These are phyloP conservation scores for Silene noctiflora DNA, from an alignment of 179 eudicot species.

Conservation along the genomic window DNA sequence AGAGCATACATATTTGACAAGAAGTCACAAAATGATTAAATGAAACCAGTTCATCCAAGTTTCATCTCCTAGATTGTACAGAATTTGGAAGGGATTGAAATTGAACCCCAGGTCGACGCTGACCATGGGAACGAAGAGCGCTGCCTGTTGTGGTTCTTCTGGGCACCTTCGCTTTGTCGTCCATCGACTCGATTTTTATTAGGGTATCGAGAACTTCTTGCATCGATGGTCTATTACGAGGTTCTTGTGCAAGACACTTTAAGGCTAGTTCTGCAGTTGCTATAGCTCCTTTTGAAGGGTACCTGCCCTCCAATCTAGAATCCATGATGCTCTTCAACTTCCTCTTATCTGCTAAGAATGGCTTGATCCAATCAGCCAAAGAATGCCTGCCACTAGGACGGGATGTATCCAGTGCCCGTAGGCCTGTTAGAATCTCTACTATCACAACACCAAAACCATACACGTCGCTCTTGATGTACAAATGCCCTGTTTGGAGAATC, in stretches of 20 bases:
- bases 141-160: conserved; percentile 26
- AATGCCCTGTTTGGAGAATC: conserved; percentile 30
- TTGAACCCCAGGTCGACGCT: conserved; percentile 23
- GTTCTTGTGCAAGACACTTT: conserved; percentile 62
- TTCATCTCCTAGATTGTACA: conserved; percentile 22
- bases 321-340: conserved; percentile 38
- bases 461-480: conserved; percentile 47
- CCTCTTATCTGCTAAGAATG: conserved; percentile 32
- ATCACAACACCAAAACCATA: conserved; percentile 47
- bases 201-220: conserved; percentile 63
- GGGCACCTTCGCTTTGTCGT: conserved; percentile 44
- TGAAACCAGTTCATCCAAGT: background rate
- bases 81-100: conserved; percentile 16
- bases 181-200: conserved; percentile 39
- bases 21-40: background rate
- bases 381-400: conserved; percentile 40
- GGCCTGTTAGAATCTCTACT: conserved; percentile 44
- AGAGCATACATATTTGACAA: background rate
- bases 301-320: conserved; percentile 32
- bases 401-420: conserved; percentile 37
- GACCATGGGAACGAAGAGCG: conserved; percentile 26
- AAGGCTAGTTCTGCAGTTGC: conserved; percentile 60
- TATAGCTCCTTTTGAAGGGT: conserved; percentile 32
- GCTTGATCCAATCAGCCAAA: conserved; percentile 37
- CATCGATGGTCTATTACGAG: conserved; percentile 66